Evolutionary conservation across 2,329 filamentous ascomycete species (phyloP), one percentile per base, ranked within the genome.

Genomic region (Dothidotthia symphoricarpi): DNA sequence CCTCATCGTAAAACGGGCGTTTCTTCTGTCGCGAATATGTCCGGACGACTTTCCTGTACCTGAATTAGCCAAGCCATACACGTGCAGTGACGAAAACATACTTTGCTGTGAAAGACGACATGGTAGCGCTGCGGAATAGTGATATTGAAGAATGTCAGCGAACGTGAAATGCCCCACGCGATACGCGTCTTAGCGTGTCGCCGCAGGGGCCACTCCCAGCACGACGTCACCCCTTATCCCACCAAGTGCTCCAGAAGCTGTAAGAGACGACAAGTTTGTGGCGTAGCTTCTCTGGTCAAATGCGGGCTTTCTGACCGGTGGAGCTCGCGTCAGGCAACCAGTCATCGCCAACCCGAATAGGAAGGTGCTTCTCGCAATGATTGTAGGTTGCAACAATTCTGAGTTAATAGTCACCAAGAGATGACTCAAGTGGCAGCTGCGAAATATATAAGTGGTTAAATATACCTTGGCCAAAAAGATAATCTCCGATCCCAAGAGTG

Each of bases 1-100:
- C 63, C 29, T 57, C 58, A 41, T 61, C 54, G 38, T 51, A 47
- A 14, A 58, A 36, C 25, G 55, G 42, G 31, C 47, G 55, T 46
- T 59, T 63, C 30, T 47, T 51, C 31, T 60, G 56, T 47, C 65
- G 64, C 41, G 65, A 61, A 47, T 68, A 68, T 6, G 65, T 68
- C 33, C 50, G 55, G 16, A 61, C 44, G 12, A 52, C 36, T 38
- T 62, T 66, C 28, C 64, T 67, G 28, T 0, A 3, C 3, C 1
- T 16, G 4, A 14, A 16, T 64, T 51, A 64, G 48, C 31, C 36
- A 9, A 14, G 17, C 4, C 14, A 34, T 7, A 10, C 24, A n/a
- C 8, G 3, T n/a, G n/a, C 3, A 16, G 24, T 15, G 4, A 1
- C 3, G 15, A 4, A 9, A 24, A 49, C 56, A n/a, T 34, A 65